Evolutionary conservation across 768 basidiomycete genomes (phyloP), one percentile per base, ranked within the genome.

Genomic region (Podaxis pistillaris): DNA sequence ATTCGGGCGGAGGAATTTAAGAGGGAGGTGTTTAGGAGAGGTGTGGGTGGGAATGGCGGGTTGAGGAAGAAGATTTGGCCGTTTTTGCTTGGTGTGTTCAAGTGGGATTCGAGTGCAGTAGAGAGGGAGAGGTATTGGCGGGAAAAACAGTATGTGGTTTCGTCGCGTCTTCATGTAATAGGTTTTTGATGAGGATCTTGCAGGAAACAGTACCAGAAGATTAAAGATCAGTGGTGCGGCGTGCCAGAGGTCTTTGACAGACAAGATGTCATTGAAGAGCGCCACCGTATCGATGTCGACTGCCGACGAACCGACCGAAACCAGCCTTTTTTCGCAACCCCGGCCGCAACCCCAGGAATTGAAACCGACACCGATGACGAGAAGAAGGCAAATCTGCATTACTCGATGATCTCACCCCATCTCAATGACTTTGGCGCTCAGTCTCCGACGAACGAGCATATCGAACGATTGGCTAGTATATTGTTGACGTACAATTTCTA

Each of bases 211-310:
- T 99, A 98, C 67, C 83, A 84, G 28, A 75, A 82, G 30, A 74
- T 91, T 30, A 95, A 93, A 74, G 75, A 80, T 33, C 83, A 90
- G 68, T 98, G 96, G 96, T 90, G 83, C 73, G 89, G 89, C 24
- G 86, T 88, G 41, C 86, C 88, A 22, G 91, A 91, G 66, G 88
- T 93, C 9, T 94, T 90, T 71, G 89, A 90, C 68, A 83, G 89
- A 54, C 83, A 85, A 63, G 91, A 93, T 69, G 83, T 92, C 56
- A 73, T 92, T 36, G 96, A 99, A 88, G 93, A 94, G 71, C 86
- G 91, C n/a, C 93, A 94, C 75, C 86, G 93, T 26, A 94, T 94
- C 68, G 93, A 98, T 69, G 97, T 99, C 61, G 97, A 98, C 71
- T 98, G 97, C 69, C 88, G 96, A 62, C 85, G 97, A 28, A 99